Evolutionary conservation across 768 basidiomycete genomes (phyloP).

Genomic region (Podaxis mareebaensis): DNA sequence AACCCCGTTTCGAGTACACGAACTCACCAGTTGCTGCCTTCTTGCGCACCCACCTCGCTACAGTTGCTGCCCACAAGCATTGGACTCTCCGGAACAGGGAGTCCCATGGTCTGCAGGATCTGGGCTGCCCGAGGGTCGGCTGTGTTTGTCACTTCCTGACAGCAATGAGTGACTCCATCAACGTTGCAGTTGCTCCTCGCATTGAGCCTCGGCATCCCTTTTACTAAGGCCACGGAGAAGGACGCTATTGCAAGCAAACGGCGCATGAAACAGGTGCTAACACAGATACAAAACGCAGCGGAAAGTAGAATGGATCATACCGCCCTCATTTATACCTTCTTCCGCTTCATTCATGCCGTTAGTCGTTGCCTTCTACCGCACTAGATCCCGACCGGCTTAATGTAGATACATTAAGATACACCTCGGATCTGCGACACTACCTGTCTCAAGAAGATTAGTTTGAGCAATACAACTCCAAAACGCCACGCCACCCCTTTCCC

Average conservation of each 20-base stretch:
- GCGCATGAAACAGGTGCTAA: background rate
- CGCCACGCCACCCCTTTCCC: background rate
- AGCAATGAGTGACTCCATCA: conserved; percentile 10
- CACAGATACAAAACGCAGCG: background rate
- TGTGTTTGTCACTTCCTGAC: background rate
- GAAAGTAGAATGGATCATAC: background rate
- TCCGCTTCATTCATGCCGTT: background rate
- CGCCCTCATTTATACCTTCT: background rate
- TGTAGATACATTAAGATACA: background rate
- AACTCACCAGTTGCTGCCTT: background rate
- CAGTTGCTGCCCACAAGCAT: background rate
- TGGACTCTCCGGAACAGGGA: background rate
- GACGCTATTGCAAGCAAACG: background rate
- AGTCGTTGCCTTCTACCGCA: background rate
- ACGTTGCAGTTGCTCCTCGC: conserved; percentile 5
- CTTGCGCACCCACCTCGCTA: background rate
- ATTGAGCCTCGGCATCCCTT: background rate
- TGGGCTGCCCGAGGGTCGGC: conserved; percentile 2
- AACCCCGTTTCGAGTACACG: background rate
- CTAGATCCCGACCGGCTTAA: background rate
- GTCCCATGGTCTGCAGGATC: background rate
- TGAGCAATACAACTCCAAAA: background rate
- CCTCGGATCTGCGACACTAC: background rate
- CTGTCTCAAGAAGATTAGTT: background rate
- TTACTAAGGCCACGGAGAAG: background rate